Conservation (phyloP, 495 filamentous ascomycete genomes). For the Talaromyces adpressus region DNA sequence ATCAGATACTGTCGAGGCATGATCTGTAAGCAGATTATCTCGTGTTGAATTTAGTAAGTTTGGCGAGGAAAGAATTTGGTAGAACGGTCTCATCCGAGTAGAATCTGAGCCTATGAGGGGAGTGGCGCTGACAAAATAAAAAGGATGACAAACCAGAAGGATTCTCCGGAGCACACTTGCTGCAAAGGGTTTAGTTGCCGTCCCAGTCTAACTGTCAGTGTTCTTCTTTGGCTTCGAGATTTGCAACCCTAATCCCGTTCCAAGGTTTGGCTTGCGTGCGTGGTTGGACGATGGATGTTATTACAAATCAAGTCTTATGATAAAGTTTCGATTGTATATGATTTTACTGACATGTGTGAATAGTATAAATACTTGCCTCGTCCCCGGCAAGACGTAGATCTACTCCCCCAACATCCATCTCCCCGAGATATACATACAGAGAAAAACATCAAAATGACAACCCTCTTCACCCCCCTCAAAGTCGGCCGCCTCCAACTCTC, state of each 20-base stretch:
- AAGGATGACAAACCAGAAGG: not conserved
- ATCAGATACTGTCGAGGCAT: no score
- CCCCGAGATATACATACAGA: not conserved
- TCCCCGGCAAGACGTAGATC: not conserved
- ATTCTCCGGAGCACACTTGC: not conserved
- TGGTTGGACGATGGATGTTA: not conserved
- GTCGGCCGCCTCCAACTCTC: slow-evolving; percentile 37
- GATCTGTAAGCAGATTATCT: no score
- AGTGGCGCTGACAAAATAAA: not conserved
- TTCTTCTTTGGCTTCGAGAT: no score
- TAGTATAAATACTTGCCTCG: not conserved
- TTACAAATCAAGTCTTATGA: not conserved
- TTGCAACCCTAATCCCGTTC: not conserved
- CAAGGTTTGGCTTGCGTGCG: no score
- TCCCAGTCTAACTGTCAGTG: no score
- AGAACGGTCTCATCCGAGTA: no score
- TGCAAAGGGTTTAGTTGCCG: not conserved
- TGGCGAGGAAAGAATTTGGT: no score
- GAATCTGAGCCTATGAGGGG: no score
- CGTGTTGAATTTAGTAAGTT: no score
- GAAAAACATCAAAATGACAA: not conserved
- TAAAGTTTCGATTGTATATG: not conserved
- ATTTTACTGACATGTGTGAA: not conserved
- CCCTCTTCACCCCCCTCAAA: slow-evolving; percentile 47
- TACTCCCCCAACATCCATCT: not conserved